phyloP scores from a whole-genome alignment of 2,329 filamentous ascomycete genomes.

The Exophiala oligosperma region DNA sequence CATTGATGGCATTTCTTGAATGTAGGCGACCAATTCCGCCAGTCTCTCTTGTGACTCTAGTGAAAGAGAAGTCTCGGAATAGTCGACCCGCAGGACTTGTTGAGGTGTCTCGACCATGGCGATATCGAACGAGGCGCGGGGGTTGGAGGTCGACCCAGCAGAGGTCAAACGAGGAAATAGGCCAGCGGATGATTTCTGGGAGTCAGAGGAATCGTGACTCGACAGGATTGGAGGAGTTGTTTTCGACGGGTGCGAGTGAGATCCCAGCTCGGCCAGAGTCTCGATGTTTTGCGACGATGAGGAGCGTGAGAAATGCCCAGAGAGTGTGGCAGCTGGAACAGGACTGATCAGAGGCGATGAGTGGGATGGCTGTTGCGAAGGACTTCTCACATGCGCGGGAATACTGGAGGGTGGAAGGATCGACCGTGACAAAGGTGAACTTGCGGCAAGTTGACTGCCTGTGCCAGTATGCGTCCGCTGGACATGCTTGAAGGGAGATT shows the following conservation, averaged over 20 bases:
- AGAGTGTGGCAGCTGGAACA: slow-evolving; percentile 38
- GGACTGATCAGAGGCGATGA: slow-evolving; percentile 40
- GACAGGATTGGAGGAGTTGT: slow-evolving; percentile 40
- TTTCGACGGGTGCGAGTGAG: slow-evolving; percentile 45
- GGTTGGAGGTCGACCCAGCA: slow-evolving; percentile 21
- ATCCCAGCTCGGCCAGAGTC: slow-evolving; percentile 48
- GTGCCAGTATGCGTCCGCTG: slow-evolving; percentile 37
- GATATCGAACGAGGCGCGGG: slow-evolving; percentile 46
- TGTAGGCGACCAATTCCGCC: slow-evolving; percentile 42
- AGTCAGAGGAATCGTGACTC: slow-evolving; percentile 43
- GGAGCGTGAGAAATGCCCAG: slow-evolving; percentile 39
- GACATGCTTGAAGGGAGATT: slow-evolving; percentile 39
- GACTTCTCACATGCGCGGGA: slow-evolving; percentile 39
- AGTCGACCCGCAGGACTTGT: slow-evolving; percentile 42
- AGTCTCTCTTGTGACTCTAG: slow-evolving; percentile 43
- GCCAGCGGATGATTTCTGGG: slow-evolving; percentile 32
- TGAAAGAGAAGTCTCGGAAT: slow-evolving; percentile 42
- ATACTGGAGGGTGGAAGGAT: slow-evolving; percentile 31
- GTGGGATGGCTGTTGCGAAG: slow-evolving; percentile 38
- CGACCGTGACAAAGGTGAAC: slow-evolving; percentile 43
- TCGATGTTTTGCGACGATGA: slow-evolving; percentile 50
- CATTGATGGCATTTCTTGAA: slow-evolving; percentile 47
- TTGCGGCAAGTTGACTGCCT: slow-evolving; percentile 30
- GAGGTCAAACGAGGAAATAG: slow-evolving; percentile 18
- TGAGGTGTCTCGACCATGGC: slow-evolving; percentile 45